A percentile compares a stretch with the other conserved stretches of the same genome.
phyloP scores from a whole-genome alignment of 2,329 filamentous ascomycete species.

The Nemania diffusa region DNA sequence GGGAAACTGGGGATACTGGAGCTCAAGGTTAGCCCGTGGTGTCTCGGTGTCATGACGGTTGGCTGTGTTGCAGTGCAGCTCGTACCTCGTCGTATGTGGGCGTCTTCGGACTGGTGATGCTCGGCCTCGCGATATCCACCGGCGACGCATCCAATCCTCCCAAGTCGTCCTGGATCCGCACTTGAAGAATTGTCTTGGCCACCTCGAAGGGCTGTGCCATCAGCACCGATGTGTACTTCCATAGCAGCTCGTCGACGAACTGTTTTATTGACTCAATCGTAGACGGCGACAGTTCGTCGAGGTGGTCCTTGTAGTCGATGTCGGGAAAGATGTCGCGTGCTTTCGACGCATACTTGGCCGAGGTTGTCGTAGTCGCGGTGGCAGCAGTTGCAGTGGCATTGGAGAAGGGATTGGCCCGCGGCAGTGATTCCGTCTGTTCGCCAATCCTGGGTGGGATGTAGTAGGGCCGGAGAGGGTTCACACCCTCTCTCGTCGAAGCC shows the following conservation, averaged over 20 bases:
- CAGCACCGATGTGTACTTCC: slow-evolving; percentile 90
- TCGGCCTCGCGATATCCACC: slow-evolving; percentile 46
- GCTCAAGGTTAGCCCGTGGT: slow-evolving; percentile 31
- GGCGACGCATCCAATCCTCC: slow-evolving; percentile 50
- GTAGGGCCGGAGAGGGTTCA: slow-evolving; percentile 69
- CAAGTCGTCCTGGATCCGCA: slow-evolving; percentile 67
- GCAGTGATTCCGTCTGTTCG: slow-evolving; percentile 57
- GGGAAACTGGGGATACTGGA: slow-evolving; percentile 19
- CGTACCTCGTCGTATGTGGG: slow-evolving; percentile 50
- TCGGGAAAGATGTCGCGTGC: slow-evolving; percentile 89
- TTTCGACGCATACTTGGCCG: slow-evolving; percentile 63
- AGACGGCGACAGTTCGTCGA: slow-evolving; percentile 80
- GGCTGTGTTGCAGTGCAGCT: slow-evolving; percentile 26
- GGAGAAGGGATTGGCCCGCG: slow-evolving; percentile 57
- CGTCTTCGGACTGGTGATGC: slow-evolving; percentile 50
- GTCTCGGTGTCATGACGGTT: slow-evolving; percentile 14
- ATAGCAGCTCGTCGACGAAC: slow-evolving; percentile 84
- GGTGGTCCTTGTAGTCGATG: slow-evolving; percentile 89
- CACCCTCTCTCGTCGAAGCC: slow-evolving; percentile 57
- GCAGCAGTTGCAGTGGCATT: slow-evolving; percentile 55
- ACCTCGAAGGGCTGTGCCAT: slow-evolving; percentile 97
- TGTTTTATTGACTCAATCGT: slow-evolving; percentile 78
- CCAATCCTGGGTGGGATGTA: slow-evolving; percentile 74
- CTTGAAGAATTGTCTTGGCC: slow-evolving; percentile 91
- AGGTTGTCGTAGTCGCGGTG: slow-evolving; percentile 32